Base-by-base conservation (phyloP, 495 filamentous ascomycete species). In the Podospora pseudocomata region DNA sequence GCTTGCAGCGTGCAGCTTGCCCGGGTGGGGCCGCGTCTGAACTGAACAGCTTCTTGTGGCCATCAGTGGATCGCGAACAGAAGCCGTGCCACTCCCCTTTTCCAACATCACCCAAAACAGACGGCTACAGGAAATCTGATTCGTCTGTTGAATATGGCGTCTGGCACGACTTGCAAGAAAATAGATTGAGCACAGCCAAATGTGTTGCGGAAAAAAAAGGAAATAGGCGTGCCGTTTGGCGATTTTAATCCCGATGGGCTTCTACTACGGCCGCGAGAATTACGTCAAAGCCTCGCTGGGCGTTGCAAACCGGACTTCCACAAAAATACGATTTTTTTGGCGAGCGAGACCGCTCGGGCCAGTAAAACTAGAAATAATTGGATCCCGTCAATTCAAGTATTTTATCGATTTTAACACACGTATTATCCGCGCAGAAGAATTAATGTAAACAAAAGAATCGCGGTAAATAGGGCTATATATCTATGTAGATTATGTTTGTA, bases 41-140 rank as follows among this genome's bases (percentile, higher is more conserved):
- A 58, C 55, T 19, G 55, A 58, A 58, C 55, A 23, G 19, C 6
- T 58, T 58, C 23, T 26, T 58, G 55, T 58, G 55, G 55, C n/a
- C 55, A 58, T 58, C 55, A 58, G 55, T 58, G 55, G 55, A 58
- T 26, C 55, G 23, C 3, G 23, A 58, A 16, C 39, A 18, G 19
- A 19, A 58, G 55, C 55, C n/a, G 55, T 58, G 55, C 55, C 55
- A 26, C 55, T 49, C 39, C 39, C 39, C 9, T 49, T 49, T 49
- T 49, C 39, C 39, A 49, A 11, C 39, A 49, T 49, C 39, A 49
- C 39, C 39, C 39, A 39, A 39, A 39, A 39, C 34, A 49, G 39
- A 49, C 39, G 15, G 39, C 39, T 3, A 49, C 39, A 16, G 39
- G 13, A 49, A 2, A 13, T 3, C 9, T 49, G 39, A 49, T 49